These are phyloP conservation scores for Posidonia oceanica DNA, from an alignment of 116 monocot genomes.

Conservation along the genomic window DNA sequence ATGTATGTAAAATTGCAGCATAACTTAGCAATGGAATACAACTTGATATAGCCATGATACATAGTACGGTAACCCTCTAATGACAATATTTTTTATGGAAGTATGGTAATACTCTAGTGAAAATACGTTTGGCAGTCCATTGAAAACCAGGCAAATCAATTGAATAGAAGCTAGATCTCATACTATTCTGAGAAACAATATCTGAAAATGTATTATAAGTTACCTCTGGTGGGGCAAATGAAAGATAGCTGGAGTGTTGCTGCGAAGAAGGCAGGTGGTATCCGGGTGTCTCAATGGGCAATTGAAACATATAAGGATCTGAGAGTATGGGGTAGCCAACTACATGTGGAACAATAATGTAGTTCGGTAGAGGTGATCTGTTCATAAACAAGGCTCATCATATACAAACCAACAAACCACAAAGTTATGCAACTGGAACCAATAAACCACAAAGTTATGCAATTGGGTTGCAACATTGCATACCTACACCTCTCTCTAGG, in stretches of 20 bases:
- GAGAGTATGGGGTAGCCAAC: slow-evolving; percentile 55
- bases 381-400: background rate
- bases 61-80: no score
- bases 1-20: no score
- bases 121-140: no score
- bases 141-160: no score
- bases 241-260: slow-evolving; percentile 45
- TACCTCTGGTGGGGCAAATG: slow-evolving; percentile 91
- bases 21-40: no score
- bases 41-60: no score
- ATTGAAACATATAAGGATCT: slow-evolving; percentile 44
- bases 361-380: slow-evolving; percentile 71
- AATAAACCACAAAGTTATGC: background rate
- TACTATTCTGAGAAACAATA: no score
- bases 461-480: background rate
- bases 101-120: no score
- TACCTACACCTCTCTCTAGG: slow-evolving; percentile 73
- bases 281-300: slow-evolving; percentile 58
- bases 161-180: no score
- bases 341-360: slow-evolving; percentile 44
- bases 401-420: background rate
- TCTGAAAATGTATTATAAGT: background rate
- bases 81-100: no score
- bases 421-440: background rate
- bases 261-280: slow-evolving; percentile 12